Evolutionary conservation across 768 basidiomycete genomes (phyloP).

Genomic region (Porphyrellus cyaneotinctus): DNA sequence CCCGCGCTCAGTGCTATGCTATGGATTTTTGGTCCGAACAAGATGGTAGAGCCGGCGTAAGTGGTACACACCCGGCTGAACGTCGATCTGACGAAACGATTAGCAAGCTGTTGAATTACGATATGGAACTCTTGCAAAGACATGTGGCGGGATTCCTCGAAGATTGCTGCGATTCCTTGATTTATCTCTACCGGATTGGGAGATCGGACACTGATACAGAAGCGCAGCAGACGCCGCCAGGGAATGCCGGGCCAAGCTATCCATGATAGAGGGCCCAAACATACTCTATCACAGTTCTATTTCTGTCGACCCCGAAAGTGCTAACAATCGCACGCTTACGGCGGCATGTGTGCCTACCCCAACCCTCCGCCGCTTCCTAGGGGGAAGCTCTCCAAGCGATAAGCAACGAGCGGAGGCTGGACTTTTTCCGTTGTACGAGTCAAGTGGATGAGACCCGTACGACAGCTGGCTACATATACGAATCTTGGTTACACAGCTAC

Average conservation of each 20-base stretch:
- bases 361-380: background rate
- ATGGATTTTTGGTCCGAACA: constrained; percentile 2
- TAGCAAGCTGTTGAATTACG: background rate
- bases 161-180: background rate
- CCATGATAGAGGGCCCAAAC: background rate
- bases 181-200: background rate
- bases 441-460: background rate
- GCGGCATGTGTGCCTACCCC: background rate
- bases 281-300: background rate
- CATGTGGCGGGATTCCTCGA: background rate
- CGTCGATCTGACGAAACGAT: background rate
- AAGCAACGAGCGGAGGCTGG: too few species aligned
- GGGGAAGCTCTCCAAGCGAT: background rate
- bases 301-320: background rate
- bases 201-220: background rate
- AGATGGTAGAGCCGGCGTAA: background rate
- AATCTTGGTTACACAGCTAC: background rate
- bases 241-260: background rate
- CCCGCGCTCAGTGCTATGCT: background rate
- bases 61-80: background rate
- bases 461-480: background rate
- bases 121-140: background rate
- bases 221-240: background rate
- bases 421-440: background rate
- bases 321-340: rapidly evolving